A percentile compares a stretch with the other conserved stretches of the same genome.
phyloP scores from a whole-genome alignment of 768 basidiomycete species.

The Trametes cinnabarina region DNA sequence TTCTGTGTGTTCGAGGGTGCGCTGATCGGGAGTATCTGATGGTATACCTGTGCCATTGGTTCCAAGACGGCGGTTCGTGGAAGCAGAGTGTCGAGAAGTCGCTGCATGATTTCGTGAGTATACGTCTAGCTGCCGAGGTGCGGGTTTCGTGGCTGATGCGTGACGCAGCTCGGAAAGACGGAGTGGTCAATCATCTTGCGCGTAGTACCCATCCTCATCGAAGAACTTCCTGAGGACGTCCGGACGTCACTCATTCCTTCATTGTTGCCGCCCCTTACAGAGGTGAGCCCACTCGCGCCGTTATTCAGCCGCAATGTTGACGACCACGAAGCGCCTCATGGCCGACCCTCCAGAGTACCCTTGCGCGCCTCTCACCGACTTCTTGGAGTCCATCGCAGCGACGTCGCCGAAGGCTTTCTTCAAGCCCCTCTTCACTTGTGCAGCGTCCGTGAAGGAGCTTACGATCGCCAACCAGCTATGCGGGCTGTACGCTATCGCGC shows the following conservation, averaged over 20 bases:
- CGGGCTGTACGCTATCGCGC: conserved; percentile 48
- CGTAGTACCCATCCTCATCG: conserved; percentile 43
- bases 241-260: conserved; percentile 39
- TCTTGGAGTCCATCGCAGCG: conserved; percentile 52
- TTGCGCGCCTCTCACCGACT: conserved; percentile 42
- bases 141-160: background rate
- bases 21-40: conserved; percentile 17
- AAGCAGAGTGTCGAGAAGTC: conserved; percentile 40
- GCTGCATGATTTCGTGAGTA: conserved; percentile 43
- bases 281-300: conserved; percentile 37
- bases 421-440: conserved; percentile 69
- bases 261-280: conserved; percentile 47
- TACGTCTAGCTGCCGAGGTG: background rate
- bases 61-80: conserved; percentile 40
- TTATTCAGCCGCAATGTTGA: background rate
- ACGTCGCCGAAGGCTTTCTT: conserved; percentile 63
- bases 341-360: conserved; percentile 52
- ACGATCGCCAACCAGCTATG: conserved; percentile 59
- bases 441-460: conserved; percentile 61
- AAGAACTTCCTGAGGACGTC: conserved; percentile 47
- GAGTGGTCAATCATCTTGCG: conserved; percentile 44
- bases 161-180: conserved; percentile 34
- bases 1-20: conserved; percentile 28
- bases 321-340: conserved; percentile 45
- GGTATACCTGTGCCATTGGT: conserved; percentile 37